Conservation (phyloP, 1,139 yeast species). For the Taiozyma sp. region DNA sequence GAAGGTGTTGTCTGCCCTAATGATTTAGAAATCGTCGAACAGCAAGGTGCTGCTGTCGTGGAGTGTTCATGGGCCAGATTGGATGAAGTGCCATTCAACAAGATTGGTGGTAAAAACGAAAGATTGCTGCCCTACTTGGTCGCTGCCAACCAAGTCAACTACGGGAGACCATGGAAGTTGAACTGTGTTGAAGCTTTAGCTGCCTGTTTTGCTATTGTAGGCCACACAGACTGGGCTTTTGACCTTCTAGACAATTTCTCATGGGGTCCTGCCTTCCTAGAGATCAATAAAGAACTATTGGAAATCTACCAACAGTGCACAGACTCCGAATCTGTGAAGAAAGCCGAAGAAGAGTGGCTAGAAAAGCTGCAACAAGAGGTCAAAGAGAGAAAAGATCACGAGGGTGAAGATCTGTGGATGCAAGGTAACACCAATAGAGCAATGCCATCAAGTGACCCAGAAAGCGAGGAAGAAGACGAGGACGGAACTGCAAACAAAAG, state of each 20-base stretch:
- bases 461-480: conserved; percentile 17
- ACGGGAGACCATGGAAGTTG: conserved; percentile 93
- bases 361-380: conserved; percentile 64
- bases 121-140: conserved; percentile 85
- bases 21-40: conserved; percentile 74
- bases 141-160: conserved; percentile 96
- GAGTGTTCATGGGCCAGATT: conserved; percentile 98
- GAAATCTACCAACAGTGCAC: conserved; percentile 75
- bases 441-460: conserved; percentile 13
- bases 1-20: conserved; percentile 87
- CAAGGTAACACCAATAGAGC: conserved; percentile 63
- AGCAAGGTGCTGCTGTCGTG: conserved; percentile 89
- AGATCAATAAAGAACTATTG: conserved; percentile 75
- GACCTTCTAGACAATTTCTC: conserved; percentile 73
- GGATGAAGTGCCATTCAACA: conserved; percentile 90
- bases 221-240: conserved; percentile 86
- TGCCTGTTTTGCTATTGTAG: conserved; percentile 94
- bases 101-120: conserved; percentile 89
- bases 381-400: conserved; percentile 53
- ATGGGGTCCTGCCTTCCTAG: conserved; percentile 88
- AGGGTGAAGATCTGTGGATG: conserved; percentile 66
- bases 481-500: conserved; percentile 26
- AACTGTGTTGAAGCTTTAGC: conserved; percentile 98
- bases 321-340: conserved; percentile 68
- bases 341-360: conserved; percentile 77